Percentiles rank a stretch among this genome's conserved stretches.
Conservation (phyloP, 306 rosid species). For the Corylus americana region DNA sequence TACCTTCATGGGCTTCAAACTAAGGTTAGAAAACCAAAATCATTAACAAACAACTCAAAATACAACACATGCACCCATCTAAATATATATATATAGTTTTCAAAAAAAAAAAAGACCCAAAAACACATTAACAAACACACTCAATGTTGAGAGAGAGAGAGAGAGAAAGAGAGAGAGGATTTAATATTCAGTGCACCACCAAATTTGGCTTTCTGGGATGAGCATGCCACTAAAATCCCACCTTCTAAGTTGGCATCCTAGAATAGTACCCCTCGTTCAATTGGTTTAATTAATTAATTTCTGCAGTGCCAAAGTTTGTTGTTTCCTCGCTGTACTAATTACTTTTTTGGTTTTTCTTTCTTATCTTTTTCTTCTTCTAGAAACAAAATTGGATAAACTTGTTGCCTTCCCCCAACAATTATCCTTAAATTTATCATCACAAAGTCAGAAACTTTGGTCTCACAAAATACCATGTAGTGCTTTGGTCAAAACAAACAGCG, state of each 20-base stretch:
- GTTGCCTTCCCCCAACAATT: neutral
- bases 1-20: too few relatives aligned
- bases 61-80: too few relatives aligned
- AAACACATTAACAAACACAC: too few relatives aligned
- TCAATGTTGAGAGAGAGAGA: too few relatives aligned
- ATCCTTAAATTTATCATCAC: neutral
- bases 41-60: too few relatives aligned
- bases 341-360: neutral
- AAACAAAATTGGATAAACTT: neutral
- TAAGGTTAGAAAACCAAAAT: too few relatives aligned
- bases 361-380: neutral
- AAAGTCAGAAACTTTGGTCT: neutral
- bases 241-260: neutral
- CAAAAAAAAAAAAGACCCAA: too few relatives aligned
- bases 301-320: neutral
- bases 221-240: neutral
- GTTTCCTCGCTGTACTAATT: neutral
- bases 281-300: neutral
- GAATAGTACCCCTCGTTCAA: neutral
- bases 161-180: too few relatives aligned
- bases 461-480: neutral
- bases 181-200: neutral
- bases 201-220: neutral
- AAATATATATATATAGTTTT: too few relatives aligned
- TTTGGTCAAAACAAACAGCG: neutral